Percentiles rank a stretch among this genome's conserved stretches.
Conservation (phyloP, 352 stramenopile species). For the Blastocystis sp. region DNA sequence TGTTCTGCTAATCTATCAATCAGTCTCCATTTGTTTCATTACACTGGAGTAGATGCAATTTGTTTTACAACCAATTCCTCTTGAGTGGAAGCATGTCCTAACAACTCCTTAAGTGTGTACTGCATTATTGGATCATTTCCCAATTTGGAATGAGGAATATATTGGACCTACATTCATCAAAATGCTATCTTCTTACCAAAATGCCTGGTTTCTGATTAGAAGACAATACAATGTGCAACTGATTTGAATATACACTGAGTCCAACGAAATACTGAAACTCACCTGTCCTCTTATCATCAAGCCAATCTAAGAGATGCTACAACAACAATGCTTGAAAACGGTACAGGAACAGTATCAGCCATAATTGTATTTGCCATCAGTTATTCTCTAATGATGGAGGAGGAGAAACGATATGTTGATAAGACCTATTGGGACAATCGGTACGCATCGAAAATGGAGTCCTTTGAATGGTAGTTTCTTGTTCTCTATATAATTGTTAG, state of each 20-base stretch:
- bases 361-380: background rate
- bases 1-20: background rate
- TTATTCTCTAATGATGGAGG: background rate
- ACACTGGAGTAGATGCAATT: conserved; percentile 33
- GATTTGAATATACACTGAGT: conserved; percentile 32
- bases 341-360: background rate
- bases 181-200: background rate
- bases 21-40: background rate
- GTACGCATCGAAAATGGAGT: background rate
- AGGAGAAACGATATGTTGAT: background rate
- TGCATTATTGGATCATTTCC: background rate
- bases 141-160: conserved; percentile 25
- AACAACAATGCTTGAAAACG: background rate
- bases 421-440: conserved; percentile 43
- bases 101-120: background rate
- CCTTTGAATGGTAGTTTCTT: conserved; percentile 27
- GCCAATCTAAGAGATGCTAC: background rate
- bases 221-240: conserved; percentile 27
- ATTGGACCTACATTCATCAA: background rate
- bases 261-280: background rate
- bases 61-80: conserved; percentile 18
- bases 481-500: background rate
- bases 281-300: background rate
- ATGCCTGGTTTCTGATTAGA: background rate
- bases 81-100: background rate